A percentile compares a stretch with the other conserved stretches of the same genome.
These are phyloP conservation scores for Pseudoscleropodium purum DNA, from an alignment of 225 moss, liverwort and hornwort genomes.

Conservation along the genomic window DNA sequence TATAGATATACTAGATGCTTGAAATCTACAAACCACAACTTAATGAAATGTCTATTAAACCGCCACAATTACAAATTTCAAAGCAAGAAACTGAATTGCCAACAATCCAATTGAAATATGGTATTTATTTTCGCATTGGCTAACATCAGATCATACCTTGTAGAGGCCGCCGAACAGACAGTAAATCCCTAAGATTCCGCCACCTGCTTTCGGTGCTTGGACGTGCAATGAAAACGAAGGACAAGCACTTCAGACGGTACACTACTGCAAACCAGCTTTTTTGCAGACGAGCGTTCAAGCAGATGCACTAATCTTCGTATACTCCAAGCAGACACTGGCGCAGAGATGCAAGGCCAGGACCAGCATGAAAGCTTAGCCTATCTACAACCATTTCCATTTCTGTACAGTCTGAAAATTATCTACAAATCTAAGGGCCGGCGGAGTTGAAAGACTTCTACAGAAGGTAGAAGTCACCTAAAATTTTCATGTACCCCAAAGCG, in stretches of 20 bases:
- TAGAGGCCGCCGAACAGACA: not conserved
- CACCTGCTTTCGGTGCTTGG: not conserved
- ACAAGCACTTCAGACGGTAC: not conserved
- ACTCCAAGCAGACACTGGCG: not conserved
- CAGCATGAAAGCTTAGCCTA: not conserved
- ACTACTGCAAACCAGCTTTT: not conserved
- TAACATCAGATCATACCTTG: constrained; percentile 2
- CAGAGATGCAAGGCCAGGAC: not conserved
- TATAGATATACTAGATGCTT: not conserved
- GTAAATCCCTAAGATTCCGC: not conserved
- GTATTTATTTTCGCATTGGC: not conserved
- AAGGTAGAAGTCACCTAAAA: not conserved
- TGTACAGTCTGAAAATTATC: constrained; percentile 8
- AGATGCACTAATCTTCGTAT: not conserved
- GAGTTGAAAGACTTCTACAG: not conserved
- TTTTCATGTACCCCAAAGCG: not conserved
- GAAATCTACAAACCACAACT: not conserved
- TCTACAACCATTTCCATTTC: constrained; percentile 4
- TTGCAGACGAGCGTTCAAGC: not conserved
- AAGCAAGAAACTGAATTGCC: not conserved
- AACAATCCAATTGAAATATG: not conserved
- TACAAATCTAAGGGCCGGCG: not conserved
- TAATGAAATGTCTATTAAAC: not conserved
- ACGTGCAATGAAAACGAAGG: not conserved
- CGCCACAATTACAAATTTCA: not conserved